Conservation (phyloP, 192 early-diverging fungal species). For the Lobosporangium transversale region DNA sequence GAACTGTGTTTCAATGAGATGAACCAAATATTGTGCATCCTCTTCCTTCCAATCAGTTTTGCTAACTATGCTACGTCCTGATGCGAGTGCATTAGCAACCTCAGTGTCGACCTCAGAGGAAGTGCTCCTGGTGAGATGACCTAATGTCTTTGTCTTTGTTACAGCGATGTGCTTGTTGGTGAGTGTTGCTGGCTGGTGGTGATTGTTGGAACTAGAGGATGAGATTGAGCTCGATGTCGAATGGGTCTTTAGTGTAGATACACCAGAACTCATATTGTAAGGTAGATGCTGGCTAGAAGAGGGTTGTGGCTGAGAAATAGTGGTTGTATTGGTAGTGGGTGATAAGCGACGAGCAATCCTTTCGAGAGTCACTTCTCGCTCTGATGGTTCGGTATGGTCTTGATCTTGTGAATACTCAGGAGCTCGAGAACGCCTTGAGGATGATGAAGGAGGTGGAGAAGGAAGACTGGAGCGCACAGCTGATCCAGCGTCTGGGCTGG, state of each 20-base stretch:
- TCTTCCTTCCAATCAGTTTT: constrained; percentile 55
- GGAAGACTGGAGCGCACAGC: constrained; percentile 27
- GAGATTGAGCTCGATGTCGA: constrained; percentile 38
- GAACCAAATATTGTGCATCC: constrained; percentile 37
- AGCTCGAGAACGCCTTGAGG: constrained; percentile 13
- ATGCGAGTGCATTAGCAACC: constrained; percentile 42
- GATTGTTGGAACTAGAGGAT: constrained; percentile 8
- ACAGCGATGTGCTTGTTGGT: constrained; percentile 29
- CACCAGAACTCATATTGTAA: neutral
- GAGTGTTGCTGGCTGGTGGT: constrained; percentile 8
- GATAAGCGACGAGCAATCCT: constrained; percentile 30
- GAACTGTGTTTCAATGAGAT: constrained; percentile 46
- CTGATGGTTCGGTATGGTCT: neutral
- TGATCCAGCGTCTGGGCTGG: constrained; percentile 17
- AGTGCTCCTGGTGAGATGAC: constrained; percentile 40
- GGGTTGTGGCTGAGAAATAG: neutral
- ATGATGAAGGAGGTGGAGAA: constrained; percentile 43
- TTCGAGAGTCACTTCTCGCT: constrained; percentile 1
- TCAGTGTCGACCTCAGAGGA: constrained; percentile 50
- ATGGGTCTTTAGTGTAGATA: constrained; percentile 15
- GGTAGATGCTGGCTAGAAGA: neutral
- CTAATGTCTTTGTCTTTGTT: constrained; percentile 40
- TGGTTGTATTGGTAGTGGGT: neutral
- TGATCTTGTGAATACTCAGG: constrained; percentile 7
- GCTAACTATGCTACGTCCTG: constrained; percentile 47